These are phyloP conservation scores for Stellera chamaejasme DNA, from an alignment of 345 rosid genomes.

Conservation along the genomic window DNA sequence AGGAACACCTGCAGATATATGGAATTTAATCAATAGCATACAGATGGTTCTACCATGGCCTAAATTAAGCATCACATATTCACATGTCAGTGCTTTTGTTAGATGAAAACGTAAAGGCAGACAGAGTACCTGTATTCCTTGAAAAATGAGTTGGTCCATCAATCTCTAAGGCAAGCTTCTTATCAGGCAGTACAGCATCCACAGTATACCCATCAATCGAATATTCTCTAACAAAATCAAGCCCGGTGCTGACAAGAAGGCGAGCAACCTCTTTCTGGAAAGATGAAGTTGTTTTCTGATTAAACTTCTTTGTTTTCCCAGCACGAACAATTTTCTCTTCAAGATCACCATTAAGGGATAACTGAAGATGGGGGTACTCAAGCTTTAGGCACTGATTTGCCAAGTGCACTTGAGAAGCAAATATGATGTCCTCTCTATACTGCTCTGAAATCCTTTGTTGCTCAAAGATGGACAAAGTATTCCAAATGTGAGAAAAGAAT, in stretches of 20 bases:
- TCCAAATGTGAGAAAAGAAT: slow-evolving; percentile 74
- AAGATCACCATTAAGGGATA: slow-evolving; percentile 42
- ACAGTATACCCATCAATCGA: slow-evolving; percentile 60
- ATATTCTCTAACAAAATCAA: slow-evolving; percentile 78
- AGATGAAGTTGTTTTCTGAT: slow-evolving; percentile 75
- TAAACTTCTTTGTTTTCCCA: slow-evolving; percentile 78
- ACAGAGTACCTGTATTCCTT: slow-evolving; percentile 60
- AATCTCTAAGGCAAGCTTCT: slow-evolving; percentile 80
- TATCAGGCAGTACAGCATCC: slow-evolving; percentile 78
- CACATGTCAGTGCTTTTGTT: background rate
- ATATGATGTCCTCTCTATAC: slow-evolving; percentile 76
- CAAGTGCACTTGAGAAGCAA: slow-evolving; percentile 83
- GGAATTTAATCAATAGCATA: slow-evolving; percentile 1
- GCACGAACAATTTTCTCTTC: slow-evolving; percentile 59
- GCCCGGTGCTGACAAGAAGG: slow-evolving; percentile 80
- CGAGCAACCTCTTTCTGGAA: slow-evolving; percentile 88
- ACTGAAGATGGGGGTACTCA: slow-evolving; percentile 68
- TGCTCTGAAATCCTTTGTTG: slow-evolving; percentile 86
- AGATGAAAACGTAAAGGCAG: slow-evolving; percentile 6
- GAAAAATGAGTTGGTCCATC: slow-evolving; percentile 97
- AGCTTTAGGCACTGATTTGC: slow-evolving; percentile 82
- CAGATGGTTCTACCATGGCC: background rate
- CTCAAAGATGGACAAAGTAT: slow-evolving; percentile 40
- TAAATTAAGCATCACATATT: background rate
- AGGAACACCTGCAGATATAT: slow-evolving; percentile 50